phyloP scores from a whole-genome alignment of 2,329 filamentous ascomycete species.

The Aspergillus alliaceus region DNA sequence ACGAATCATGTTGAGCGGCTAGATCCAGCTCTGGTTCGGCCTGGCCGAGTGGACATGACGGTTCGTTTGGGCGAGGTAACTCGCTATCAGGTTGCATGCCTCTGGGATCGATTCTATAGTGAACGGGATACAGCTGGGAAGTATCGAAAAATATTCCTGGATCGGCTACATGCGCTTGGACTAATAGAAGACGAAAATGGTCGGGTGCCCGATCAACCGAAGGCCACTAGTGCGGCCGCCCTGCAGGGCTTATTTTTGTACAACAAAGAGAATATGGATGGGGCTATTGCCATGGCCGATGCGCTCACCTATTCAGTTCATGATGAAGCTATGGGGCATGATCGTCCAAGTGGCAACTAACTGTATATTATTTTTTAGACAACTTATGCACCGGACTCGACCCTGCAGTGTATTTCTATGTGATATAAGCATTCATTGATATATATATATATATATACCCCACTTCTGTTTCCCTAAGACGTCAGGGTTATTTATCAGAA shows the following conservation, averaged over 20 bases:
- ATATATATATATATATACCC: neutral
- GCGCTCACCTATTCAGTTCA: constrained; percentile 34
- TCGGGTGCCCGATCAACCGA: constrained; percentile 45
- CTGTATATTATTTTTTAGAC: constrained; percentile 18
- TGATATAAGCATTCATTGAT: neutral
- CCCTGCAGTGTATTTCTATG: neutral
- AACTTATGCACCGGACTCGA: neutral
- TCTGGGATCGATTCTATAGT: constrained; percentile 96
- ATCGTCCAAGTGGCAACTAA: constrained; percentile 13
- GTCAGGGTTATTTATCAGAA: neutral
- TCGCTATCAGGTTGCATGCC: constrained; percentile 75
- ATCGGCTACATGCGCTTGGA: constrained; percentile 66
- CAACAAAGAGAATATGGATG: constrained; percentile 87
- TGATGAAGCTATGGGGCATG: constrained; percentile 26
- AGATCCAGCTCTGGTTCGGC: constrained; percentile 84
- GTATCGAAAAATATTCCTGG: constrained; percentile 68
- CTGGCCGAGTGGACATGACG: constrained; percentile 91
- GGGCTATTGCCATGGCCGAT: constrained; percentile 78
- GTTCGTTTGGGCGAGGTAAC: constrained; percentile 86
- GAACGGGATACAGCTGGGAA: constrained; percentile 68
- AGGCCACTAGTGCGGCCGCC: constrained; percentile 78
- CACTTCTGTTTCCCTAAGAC: neutral
- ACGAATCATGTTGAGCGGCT: constrained; percentile 91
- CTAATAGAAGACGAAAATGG: constrained; percentile 63
- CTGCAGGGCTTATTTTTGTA: constrained; percentile 94